Evolutionary conservation across 179 eudicot species (phyloP), one percentile per base, ranked within the genome.

Genomic region (Camellia oleifera): DNA sequence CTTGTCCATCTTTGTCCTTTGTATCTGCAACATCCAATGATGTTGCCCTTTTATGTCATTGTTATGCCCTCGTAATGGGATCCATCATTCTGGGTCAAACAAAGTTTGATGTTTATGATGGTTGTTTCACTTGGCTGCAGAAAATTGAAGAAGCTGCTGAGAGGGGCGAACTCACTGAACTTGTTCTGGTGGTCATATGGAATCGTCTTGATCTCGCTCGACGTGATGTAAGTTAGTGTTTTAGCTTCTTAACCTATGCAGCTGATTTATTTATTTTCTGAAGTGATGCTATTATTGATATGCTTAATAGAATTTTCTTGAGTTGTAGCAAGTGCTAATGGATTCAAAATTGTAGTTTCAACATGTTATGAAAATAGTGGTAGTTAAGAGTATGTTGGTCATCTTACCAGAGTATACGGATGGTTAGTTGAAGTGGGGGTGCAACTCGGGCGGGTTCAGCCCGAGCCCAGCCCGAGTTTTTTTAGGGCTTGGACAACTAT

Each of bases 141-240:
- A 94, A 89, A 94, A 96, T 96, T 82, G 97, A 90, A 85, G 98
- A 94, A 89, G 97, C 99, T 82, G 98, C 97, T 65, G 98, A 91
- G 82, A 94, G 89, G 89, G 99, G 99, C 40, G 95, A 96, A 84
- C 97, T 96, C 23, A 84, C 76, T 42, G 99, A 92, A 84, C 91
- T 96, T 79, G 93, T 96, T 85, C 90, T 96, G 18, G 82, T 96
- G 97, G 90, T 94, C 88, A 92, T 96, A 82, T 94, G 98, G 98
- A 94, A 89, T 75, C 95, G 98, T 72, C 98, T 94, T 87, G 98
- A 94, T 90, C 97, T 94, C 83, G 98, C 98, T 80, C 91, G 97
- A 81, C 93, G 91, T 84, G 99, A 96, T 88, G 99, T 96, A 88
- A 45, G 98, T 81, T 71, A 15, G 17, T 23, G 40, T 70, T 74